Percentiles rank a stretch among this genome's conserved stretches.
phyloP scores from a whole-genome alignment of 495 filamentous ascomycete genomes.

The Trichoderma asperelloides region DNA sequence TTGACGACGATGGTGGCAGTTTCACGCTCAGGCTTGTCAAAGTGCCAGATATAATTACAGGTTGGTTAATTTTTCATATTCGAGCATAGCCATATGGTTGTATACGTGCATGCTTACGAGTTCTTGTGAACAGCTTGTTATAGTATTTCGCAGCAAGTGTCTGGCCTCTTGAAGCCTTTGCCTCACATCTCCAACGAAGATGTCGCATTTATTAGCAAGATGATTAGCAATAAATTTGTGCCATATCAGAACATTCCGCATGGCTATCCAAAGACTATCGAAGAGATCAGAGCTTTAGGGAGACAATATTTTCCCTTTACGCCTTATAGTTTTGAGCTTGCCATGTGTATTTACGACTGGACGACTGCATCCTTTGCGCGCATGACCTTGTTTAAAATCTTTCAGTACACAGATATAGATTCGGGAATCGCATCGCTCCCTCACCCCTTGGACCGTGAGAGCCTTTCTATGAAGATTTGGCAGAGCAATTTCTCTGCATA shows the following conservation, averaged over 20 bases:
- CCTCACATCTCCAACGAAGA: neutral
- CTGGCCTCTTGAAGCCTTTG: neutral
- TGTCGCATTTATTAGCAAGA: neutral
- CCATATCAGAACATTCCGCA: neutral
- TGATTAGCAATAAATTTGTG: neutral
- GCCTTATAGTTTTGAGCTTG: conserved; percentile 11
- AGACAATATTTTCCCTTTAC: neutral
- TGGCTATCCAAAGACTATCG: neutral
- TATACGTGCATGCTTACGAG: neutral
- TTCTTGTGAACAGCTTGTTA: neutral
- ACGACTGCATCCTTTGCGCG: conserved; percentile 12
- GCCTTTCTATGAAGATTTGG: neutral
- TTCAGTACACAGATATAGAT: conserved; percentile 9
- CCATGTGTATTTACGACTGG: conserved; percentile 11
- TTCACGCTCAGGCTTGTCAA: neutral
- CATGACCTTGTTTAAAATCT: conserved; percentile 10
- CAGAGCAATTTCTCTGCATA: conserved; percentile 5
- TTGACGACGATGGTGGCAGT: neutral
- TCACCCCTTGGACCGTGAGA: neutral
- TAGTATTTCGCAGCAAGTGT: neutral
- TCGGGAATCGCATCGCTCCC: neutral
- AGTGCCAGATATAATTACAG: neutral
- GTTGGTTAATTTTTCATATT: neutral
- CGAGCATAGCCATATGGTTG: neutral
- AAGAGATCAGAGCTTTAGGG: neutral